Evolutionary conservation across 1,139 yeast genomes (phyloP).

Genomic region (Saccharomyces hybrid): DNA sequence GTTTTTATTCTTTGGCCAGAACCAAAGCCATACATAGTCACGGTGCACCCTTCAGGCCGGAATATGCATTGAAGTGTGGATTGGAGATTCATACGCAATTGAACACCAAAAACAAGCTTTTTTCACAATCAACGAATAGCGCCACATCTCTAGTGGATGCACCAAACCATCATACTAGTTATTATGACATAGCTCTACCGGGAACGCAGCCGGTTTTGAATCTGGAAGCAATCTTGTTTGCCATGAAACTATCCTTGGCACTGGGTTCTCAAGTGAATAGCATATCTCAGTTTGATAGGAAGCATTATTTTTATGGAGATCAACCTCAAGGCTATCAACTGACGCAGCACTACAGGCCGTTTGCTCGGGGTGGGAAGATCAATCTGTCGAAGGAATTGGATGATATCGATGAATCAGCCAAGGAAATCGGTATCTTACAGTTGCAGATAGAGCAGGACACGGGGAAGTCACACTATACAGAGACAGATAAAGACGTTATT

Average conservation of each 20-base stretch:
- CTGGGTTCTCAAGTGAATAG: conserved; percentile 52
- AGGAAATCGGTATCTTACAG: conserved; percentile 52
- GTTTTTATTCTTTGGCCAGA: not conserved
- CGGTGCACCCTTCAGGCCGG: conserved; percentile 7
- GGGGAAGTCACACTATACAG: conserved; percentile 61
- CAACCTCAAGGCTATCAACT: conserved; percentile 95
- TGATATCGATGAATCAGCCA: conserved; percentile 38
- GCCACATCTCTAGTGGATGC: conserved; percentile 35
- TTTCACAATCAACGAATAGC: conserved; percentile 50
- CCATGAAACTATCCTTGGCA: conserved; percentile 67
- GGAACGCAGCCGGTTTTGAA: conserved; percentile 88
- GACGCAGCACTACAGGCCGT: conserved; percentile 80
- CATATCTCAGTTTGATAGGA: conserved; percentile 71
- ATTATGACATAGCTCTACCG: conserved; percentile 79
- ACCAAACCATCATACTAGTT: conserved; percentile 70
- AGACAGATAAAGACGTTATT: conserved; percentile 29
- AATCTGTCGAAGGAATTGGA: conserved; percentile 45
- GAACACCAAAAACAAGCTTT: conserved; percentile 63
- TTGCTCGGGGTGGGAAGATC: conserved; percentile 61
- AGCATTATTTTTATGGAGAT: conserved; percentile 93
- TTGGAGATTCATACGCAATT: conserved; percentile 90
- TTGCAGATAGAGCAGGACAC: conserved; percentile 92
- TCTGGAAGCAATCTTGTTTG: conserved; percentile 62
- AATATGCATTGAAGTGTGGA: conserved; percentile 61
- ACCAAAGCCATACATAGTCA: not conserved